Evolutionary conservation across 306 rosid species (phyloP), one percentile per base, ranked within the genome.

Genomic region (Begonia peltatifolia): DNA sequence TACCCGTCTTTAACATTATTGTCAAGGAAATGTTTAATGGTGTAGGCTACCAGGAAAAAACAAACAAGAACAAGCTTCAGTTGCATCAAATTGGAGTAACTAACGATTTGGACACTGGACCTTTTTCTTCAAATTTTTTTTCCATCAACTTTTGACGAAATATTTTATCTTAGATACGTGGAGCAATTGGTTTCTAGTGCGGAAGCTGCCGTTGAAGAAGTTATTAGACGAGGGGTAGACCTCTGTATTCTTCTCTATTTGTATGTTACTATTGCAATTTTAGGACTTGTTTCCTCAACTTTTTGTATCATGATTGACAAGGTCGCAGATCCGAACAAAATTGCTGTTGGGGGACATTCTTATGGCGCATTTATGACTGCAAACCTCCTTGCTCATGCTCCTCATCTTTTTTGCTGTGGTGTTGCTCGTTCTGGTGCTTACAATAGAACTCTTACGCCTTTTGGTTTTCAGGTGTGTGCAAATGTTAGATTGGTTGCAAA

Each of bases 281-380:
- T 30, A 4, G 7, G 36, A 30, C 52, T 56, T 63, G 63, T 43
- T 59, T 55, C 48, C 60, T 42, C 13, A 68, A 41, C 56, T 13
- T 68, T 46, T 57, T 52, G 20, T 57, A 42, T 55, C 65, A 52
- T 52, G 20, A 63, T 56, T 63, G 65, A 59, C 50, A 68, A 89
- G 99, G 94, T 90, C 49, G 99, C 94, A 59, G 79, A 90, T 83
- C 95, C 92, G 16, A 70, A 73, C 71, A 90, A 76, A 78, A 83
- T 90, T 66, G 95, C 95, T 64, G 73, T 90, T 62, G 99, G 99
- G 52, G 99, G 99, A 73, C 95, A 90, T 71, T 90, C 99, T 66
- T 90, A 90, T 61, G 99, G 99, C 53, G 99, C 99, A 5, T 90
- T 90, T 76, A 90, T 90, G 99, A 81, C 95, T 63, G 99, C 99